Percentiles rank a stretch among this genome's conserved stretches.
Conservation (phyloP, 2,329 filamentous ascomycete species). For the Aspergillus fischeri region DNA sequence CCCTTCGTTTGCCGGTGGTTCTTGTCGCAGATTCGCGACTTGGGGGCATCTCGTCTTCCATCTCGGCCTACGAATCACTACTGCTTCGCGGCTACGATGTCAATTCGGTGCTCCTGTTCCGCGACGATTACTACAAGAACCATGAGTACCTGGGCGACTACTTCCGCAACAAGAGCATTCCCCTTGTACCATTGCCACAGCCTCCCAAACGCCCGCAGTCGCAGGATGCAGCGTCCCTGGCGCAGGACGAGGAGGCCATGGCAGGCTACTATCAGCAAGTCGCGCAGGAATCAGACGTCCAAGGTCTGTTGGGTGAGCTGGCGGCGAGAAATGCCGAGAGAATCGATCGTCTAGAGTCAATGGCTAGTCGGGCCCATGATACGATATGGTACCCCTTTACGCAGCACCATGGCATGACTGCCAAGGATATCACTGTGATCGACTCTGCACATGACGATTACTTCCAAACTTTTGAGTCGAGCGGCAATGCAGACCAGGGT, state of each 20-base stretch:
- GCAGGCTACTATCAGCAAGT: slow-evolving; percentile 57
- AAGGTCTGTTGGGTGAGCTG: slow-evolving; percentile 50
- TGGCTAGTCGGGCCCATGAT: slow-evolving; percentile 58
- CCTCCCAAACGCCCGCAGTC: slow-evolving; percentile 51
- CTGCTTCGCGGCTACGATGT: slow-evolving; percentile 75
- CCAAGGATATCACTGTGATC: slow-evolving; percentile 65
- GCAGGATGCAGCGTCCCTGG: slow-evolving; percentile 26
- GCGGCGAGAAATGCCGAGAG: slow-evolving; percentile 52
- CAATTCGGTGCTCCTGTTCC: slow-evolving; percentile 65
- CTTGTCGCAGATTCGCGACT: slow-evolving; percentile 71
- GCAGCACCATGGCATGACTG: slow-evolving; percentile 63
- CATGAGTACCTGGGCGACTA: slow-evolving; percentile 64
- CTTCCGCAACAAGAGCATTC: slow-evolving; percentile 58
- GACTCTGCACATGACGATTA: slow-evolving; percentile 77
- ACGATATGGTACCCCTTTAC: slow-evolving; percentile 86
- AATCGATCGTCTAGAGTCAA: slow-evolving; percentile 55
- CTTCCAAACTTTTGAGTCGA: slow-evolving; percentile 60
- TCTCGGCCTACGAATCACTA: slow-evolving; percentile 75
- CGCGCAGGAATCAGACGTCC: slow-evolving; percentile 38
- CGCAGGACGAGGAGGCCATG: slow-evolving; percentile 57
- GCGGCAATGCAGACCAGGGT: slow-evolving; percentile 14
- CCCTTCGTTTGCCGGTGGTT: slow-evolving; percentile 67
- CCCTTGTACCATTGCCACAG: slow-evolving; percentile 52
- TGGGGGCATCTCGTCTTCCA: slow-evolving; percentile 75
- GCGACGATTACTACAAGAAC: slow-evolving; percentile 63